Percentiles rank a stretch among this genome's conserved stretches.
phyloP scores from a whole-genome alignment of 257 asterid genomes.

The Solanum tarijense region DNA sequence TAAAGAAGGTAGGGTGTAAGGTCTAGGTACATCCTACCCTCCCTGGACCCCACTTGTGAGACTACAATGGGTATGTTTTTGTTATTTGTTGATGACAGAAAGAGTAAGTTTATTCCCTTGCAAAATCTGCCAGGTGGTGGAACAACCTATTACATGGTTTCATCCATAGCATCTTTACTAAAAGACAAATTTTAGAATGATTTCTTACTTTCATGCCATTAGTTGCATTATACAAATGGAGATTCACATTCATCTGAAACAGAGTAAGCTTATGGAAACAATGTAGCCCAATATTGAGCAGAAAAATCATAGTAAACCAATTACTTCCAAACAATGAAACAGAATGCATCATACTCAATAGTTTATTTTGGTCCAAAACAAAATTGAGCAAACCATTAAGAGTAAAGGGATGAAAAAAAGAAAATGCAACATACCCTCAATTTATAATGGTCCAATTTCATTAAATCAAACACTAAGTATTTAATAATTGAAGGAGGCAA shows the following conservation, averaged over 20 bases:
- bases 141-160: background rate
- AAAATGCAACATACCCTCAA: background rate
- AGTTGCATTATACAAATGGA: background rate
- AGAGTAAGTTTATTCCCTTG: background rate
- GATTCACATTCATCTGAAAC: background rate
- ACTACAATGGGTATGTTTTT: background rate
- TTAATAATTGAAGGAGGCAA: background rate
- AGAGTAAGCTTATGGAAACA: background rate
- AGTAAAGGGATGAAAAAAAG: background rate
- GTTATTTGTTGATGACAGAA: background rate
- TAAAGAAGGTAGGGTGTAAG: background rate
- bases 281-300: background rate
- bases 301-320: background rate
- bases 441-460: background rate
- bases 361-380: background rate
- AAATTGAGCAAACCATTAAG: background rate
- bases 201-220: background rate
- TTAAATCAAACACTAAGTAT: background rate
- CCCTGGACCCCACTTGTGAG: background rate
- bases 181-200: background rate
- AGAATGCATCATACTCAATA: background rate
- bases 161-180: background rate
- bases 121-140: background rate
- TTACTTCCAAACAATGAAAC: background rate
- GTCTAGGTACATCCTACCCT: background rate